phyloP scores from a whole-genome alignment of 2,329 filamentous ascomycete species.

The Neonectria coccinea region DNA sequence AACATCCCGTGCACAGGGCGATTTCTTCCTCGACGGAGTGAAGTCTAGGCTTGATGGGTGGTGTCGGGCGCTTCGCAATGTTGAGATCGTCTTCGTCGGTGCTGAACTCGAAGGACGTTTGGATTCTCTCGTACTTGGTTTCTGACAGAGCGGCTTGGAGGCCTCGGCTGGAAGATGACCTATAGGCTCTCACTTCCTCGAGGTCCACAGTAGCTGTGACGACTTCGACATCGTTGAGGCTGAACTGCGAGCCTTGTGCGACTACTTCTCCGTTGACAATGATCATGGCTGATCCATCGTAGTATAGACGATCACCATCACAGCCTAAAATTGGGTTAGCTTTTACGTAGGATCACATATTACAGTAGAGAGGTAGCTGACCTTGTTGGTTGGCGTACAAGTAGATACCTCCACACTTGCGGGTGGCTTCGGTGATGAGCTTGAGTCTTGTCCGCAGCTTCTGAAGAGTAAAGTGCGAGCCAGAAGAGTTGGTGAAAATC shows the following conservation, averaged over 20 bases:
- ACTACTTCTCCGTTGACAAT: slow-evolving; percentile 72
- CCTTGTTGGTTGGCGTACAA: slow-evolving; percentile 54
- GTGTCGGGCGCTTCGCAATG: slow-evolving; percentile 45
- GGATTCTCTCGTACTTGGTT: slow-evolving; percentile 36
- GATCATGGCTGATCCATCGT: slow-evolving; percentile 69
- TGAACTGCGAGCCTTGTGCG: slow-evolving; percentile 73
- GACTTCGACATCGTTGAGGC: slow-evolving; percentile 69
- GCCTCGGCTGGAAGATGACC: slow-evolving; percentile 66
- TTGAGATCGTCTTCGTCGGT: slow-evolving; percentile 50
- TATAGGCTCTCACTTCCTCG: slow-evolving; percentile 75
- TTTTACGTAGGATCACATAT: not conserved
- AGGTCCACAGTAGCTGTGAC: slow-evolving; percentile 74
- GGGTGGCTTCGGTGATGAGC: slow-evolving; percentile 74
- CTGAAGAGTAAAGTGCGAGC: slow-evolving; percentile 52
- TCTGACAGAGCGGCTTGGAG: slow-evolving; percentile 63
- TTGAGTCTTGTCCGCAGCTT: slow-evolving; percentile 74
- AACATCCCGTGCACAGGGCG: slow-evolving; percentile 28
- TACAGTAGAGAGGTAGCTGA: not conserved
- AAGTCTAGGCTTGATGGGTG: slow-evolving; percentile 34
- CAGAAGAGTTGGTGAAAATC: slow-evolving; percentile 73
- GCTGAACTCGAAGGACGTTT: slow-evolving; percentile 45
- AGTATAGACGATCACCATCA: slow-evolving; percentile 70
- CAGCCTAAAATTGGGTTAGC: slow-evolving; percentile 39
- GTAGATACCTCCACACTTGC: slow-evolving; percentile 70
- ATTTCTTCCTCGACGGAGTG: slow-evolving; percentile 43